Evolutionary conservation across 768 basidiomycete genomes (phyloP), one percentile per base, ranked within the genome.

Genomic region (Udeniomyces megalosporus): DNA sequence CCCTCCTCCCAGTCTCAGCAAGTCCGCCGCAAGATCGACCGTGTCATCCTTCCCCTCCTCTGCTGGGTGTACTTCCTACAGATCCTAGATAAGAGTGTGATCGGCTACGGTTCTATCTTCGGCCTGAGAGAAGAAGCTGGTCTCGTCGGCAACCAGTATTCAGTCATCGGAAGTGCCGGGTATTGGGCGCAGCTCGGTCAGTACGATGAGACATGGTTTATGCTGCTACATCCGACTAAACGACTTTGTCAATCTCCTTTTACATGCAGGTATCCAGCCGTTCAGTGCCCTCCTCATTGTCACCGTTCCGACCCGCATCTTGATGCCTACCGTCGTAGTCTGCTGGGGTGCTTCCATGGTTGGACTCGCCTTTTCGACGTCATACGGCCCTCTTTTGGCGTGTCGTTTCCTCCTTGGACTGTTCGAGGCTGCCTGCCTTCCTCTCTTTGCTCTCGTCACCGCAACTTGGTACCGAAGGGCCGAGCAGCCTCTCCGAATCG

Each of bases 401-500:
- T 70, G 70, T 22, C 68, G 74, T 28, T 73, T 73, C 72, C 61
- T 75, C 38, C 69, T 75, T 12, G 74, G 74, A 32, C 67, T 72
- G n/a, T 72, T 70, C 57, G 71, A 72, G 60, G 71, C 71, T 17
- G 69, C 70, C 4, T 72, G 72, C 61, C 66, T 75, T 6, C 73
- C 74, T 0, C 66, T 74, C 14, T 74, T 75, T 67, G 67, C 72
- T n/a, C 66, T 76, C 55, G 69, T 76, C 50, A 74, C 70, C 2
- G 59, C 50, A 46, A 50, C 54, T 0, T 71, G 67, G 67, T 71
- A 70, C 59, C 61, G 70, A 17, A 49, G 70, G n/a, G 35, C 53
- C 2, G 70, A 71, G 62, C 70, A 71, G 52, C 69, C 67, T 22
- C 12, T 70, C 2, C 35, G 70, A 4, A 53, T 70, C 24, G 70